Evolutionary conservation across 352 stramenopile species (phyloP).

Genomic region (Plasmopara muralis): DNA sequence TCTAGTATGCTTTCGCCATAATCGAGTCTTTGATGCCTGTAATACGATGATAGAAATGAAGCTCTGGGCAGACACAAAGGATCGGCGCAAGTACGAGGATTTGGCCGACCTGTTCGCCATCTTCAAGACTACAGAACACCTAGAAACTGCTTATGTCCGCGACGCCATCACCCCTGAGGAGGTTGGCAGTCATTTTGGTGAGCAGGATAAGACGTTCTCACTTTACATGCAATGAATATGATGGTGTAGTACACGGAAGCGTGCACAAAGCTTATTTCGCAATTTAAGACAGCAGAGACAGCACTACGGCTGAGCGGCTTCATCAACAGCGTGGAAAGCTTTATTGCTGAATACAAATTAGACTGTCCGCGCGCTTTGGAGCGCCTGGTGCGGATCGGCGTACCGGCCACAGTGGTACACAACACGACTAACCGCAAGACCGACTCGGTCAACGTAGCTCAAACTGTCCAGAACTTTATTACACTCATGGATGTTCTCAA

Average conservation of each 20-base stretch:
- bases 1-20: neutral
- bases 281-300: constrained; percentile 96
- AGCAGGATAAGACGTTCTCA: neutral
- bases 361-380: constrained; percentile 94
- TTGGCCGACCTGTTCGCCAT: constrained; percentile 94
- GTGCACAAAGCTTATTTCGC: constrained; percentile 96
- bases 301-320: constrained; percentile 79
- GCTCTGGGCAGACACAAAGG: constrained; percentile 78
- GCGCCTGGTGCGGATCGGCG: constrained; percentile 90
- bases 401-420: constrained; percentile 89
- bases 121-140: constrained; percentile 96
- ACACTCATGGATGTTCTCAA: constrained; percentile 98
- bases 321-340: constrained; percentile 65
- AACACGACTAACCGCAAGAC: constrained; percentile 76
- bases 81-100: constrained; percentile 83
- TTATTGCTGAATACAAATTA: constrained; percentile 93
- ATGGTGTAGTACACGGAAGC: constrained; percentile 88
- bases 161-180: constrained; percentile 92
- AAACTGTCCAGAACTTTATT: constrained; percentile 97
- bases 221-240: neutral
- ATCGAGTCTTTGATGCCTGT: neutral
- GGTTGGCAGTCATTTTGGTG: constrained; percentile 18
- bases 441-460: constrained; percentile 88
- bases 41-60: constrained; percentile 41
- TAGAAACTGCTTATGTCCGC: constrained; percentile 95